Conservation (phyloP, 2,329 filamentous ascomycete genomes). For the Cercospora beticola region DNA sequence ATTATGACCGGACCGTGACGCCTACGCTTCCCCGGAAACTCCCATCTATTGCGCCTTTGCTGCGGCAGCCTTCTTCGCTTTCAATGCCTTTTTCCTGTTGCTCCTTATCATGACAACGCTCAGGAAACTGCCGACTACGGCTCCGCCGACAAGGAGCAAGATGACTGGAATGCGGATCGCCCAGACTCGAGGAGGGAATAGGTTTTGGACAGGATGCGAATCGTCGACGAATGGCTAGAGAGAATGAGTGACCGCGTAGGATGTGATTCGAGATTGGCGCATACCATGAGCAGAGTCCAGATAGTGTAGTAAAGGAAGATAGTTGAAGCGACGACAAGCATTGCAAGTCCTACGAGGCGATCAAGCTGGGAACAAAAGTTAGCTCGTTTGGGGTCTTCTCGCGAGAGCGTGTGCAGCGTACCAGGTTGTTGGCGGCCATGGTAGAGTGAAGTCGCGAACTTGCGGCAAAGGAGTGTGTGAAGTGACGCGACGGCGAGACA, state of each 20-base stretch:
- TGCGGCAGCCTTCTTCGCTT: conserved; percentile 66
- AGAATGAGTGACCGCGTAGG: conserved; percentile 1
- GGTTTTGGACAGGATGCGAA: conserved; percentile 85
- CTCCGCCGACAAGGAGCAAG: conserved; percentile 84
- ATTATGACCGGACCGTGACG: neutral
- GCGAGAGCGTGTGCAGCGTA: conserved; percentile 2
- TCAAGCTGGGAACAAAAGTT: conserved; percentile 66
- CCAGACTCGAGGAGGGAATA: conserved; percentile 98
- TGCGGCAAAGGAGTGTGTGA: conserved; percentile 7
- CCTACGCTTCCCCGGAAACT: conserved; percentile 4
- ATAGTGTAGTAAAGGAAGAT: conserved; percentile 92
- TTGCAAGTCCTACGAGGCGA: conserved; percentile 74
- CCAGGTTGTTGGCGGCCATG: conserved; percentile 28
- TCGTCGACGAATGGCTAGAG: conserved; percentile 91
- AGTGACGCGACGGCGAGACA: neutral
- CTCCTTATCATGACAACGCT: conserved; percentile 98
- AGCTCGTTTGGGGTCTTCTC: neutral
- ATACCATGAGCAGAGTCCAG: conserved; percentile 96
- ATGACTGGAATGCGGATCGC: conserved; percentile 98
- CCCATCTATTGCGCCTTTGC: conserved; percentile 10
- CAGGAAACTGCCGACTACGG: conserved; percentile 94
- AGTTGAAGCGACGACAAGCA: conserved; percentile 70
- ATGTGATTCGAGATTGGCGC: neutral
- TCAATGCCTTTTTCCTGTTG: conserved; percentile 95
- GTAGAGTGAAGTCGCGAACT: neutral